Evolutionary conservation across 176 grass and related monocot species (phyloP).

Genomic region (Tillandsia fasciculata): DNA sequence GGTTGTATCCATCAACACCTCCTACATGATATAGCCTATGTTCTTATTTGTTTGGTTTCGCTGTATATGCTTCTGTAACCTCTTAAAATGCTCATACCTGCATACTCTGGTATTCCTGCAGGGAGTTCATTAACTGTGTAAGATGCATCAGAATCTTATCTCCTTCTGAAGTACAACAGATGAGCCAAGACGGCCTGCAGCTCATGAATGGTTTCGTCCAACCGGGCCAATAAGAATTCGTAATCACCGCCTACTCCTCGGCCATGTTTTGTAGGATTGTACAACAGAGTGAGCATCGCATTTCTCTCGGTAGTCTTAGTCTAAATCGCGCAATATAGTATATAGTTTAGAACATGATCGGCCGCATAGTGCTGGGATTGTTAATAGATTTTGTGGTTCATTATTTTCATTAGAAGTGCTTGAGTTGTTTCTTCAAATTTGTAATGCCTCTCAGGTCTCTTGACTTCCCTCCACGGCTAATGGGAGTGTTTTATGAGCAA

Average conservation of each 20-base stretch:
- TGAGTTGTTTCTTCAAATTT: neutral
- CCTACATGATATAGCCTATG: neutral
- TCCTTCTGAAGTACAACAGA: constrained; percentile 81
- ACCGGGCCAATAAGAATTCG: constrained; percentile 18
- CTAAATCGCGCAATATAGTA: neutral
- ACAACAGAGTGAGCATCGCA: too few relatives aligned
- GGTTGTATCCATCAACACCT: neutral
- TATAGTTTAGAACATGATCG: neutral
- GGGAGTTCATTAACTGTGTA: constrained; percentile 90
- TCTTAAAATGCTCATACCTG: neutral
- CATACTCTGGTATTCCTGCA: constrained; percentile 10
- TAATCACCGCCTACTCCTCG: neutral
- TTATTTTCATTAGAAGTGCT: neutral
- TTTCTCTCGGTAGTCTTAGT: too few relatives aligned
- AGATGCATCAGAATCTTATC: constrained; percentile 86
- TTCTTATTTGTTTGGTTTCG: neutral
- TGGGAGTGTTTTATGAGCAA: too few relatives aligned
- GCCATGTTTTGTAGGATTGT: neutral
- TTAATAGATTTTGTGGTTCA: constrained; percentile 4
- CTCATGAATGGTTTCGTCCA: constrained; percentile 61
- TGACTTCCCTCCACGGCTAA: neutral
- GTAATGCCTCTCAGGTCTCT: neutral
- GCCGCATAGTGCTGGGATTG: neutral
- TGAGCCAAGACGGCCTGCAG: constrained; percentile 74
- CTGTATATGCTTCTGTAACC: neutral